These are phyloP conservation scores for Metschnikowia sp. DNA, from an alignment of 805 yeast genomes.

Conservation along the genomic window DNA sequence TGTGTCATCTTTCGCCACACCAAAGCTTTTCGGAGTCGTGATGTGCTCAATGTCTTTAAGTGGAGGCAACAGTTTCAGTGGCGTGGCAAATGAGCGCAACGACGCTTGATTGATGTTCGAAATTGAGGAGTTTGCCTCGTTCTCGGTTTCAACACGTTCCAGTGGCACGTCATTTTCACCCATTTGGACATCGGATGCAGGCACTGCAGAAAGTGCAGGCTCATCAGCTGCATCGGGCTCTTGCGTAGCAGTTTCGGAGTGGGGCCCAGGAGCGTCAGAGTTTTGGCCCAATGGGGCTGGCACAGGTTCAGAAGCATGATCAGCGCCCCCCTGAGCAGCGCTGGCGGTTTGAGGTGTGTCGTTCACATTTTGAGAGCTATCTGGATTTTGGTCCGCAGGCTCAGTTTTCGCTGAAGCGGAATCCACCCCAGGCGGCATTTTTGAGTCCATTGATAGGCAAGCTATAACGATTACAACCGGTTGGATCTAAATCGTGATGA, in stretches of 20 bases:
- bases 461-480: too few species aligned
- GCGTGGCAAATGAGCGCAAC: conserved; percentile 30
- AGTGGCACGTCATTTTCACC: not conserved
- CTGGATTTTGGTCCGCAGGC: too few species aligned
- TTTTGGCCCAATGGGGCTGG: conserved; percentile 10
- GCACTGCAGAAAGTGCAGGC: not conserved
- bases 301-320: not conserved
- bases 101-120: conserved; percentile 8
- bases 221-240: not conserved
- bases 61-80: conserved; percentile 40
- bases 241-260: not conserved
- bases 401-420: too few species aligned
- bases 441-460: too few species aligned
- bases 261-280: conserved; percentile 7
- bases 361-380: too few species aligned
- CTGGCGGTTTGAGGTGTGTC: too few species aligned
- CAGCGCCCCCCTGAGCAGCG: too few species aligned
- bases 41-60: conserved; percentile 41
- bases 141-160: conserved; percentile 5
- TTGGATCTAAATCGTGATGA: too few species aligned
- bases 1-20: conserved; percentile 35
- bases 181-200: not conserved
- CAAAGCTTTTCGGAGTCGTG: conserved; percentile 39
- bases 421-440: too few species aligned
- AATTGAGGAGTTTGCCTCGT: conserved; percentile 14